Conservation (phyloP, 2,329 filamentous ascomycete genomes). For the Diaporthe sp. region DNA sequence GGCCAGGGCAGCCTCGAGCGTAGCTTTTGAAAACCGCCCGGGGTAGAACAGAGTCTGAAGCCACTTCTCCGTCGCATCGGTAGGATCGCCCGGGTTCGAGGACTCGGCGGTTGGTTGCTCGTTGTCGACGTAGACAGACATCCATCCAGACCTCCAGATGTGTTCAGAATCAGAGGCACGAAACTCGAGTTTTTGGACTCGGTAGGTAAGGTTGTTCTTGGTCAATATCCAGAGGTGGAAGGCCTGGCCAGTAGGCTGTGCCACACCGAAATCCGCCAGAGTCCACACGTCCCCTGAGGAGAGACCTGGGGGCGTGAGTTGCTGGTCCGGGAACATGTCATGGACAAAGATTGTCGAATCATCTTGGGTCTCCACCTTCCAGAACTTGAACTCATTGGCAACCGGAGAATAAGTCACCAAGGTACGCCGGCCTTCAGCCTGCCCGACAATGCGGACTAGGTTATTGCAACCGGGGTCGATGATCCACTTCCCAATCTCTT, state of each 20-base stretch:
- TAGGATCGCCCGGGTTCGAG: constrained; percentile 71
- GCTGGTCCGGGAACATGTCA: constrained; percentile 74
- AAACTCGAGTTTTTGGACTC: constrained; percentile 79
- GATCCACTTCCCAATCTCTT: constrained; percentile 78
- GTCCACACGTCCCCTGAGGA: constrained; percentile 83
- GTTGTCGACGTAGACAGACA: constrained; percentile 71
- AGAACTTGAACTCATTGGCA: constrained; percentile 94
- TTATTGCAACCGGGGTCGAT: constrained; percentile 84
- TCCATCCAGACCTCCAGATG: constrained; percentile 77
- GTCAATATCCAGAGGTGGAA: constrained; percentile 80
- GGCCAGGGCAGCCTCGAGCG: constrained; percentile 83
- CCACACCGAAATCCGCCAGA: constrained; percentile 78
- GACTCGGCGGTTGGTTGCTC: constrained; percentile 63
- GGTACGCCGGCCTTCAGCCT: constrained; percentile 60
- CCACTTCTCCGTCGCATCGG: constrained; percentile 86
- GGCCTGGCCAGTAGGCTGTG: constrained; percentile 62
- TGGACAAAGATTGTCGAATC: constrained; percentile 72
- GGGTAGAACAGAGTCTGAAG: constrained; percentile 84
- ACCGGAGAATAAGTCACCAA: constrained; percentile 90
- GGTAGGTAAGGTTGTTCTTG: constrained; percentile 86
- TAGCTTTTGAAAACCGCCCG: constrained; percentile 81
- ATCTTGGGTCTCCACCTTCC: constrained; percentile 76
- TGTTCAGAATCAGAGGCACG: constrained; percentile 52
- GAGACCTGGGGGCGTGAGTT: constrained; percentile 75
- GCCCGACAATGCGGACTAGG: constrained; percentile 78